Evolutionary conservation across 257 asterid species (phyloP).

Genomic region (Paraleonurus japonicus): DNA sequence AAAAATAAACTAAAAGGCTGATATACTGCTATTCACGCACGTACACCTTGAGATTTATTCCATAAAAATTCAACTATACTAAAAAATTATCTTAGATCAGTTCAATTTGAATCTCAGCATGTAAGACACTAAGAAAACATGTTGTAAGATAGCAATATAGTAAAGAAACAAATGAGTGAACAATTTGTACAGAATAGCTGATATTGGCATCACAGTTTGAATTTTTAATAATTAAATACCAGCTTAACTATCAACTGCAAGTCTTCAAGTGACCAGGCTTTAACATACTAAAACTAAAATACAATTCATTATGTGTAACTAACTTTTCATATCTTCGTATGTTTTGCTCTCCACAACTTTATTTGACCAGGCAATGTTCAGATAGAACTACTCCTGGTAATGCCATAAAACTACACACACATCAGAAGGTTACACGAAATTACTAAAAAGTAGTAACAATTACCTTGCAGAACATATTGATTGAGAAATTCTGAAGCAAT

Average conservation of each 20-base stretch:
- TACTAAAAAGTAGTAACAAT: not conserved
- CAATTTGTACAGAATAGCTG: not conserved
- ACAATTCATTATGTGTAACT: not conserved
- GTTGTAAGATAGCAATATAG: not conserved
- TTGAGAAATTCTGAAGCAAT: too few relatives aligned
- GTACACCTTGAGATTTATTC: not conserved
- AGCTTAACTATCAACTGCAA: too few relatives aligned
- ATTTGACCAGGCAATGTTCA: slow-evolving; percentile 10
- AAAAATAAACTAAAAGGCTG: not conserved
- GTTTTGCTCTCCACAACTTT: not conserved
- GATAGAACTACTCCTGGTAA: not conserved
- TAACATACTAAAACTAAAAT: too few relatives aligned
- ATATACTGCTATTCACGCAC: not conserved
- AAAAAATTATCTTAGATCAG: not conserved
- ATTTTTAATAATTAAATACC: too few relatives aligned
- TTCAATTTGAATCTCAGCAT: not conserved
- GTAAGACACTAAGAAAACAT: not conserved
- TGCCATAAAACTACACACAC: slow-evolving; percentile 4
- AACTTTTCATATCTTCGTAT: not conserved
- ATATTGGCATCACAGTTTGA: not conserved
- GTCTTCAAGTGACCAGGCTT: too few relatives aligned
- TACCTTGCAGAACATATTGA: too few relatives aligned
- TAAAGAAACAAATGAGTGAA: not conserved
- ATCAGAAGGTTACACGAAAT: not conserved
- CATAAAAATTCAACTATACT: not conserved